Percentiles rank a stretch among this genome's conserved stretches.
Evolutionary conservation across 257 asterid species (phyloP).

Genomic region (Nicotiana otophora): DNA sequence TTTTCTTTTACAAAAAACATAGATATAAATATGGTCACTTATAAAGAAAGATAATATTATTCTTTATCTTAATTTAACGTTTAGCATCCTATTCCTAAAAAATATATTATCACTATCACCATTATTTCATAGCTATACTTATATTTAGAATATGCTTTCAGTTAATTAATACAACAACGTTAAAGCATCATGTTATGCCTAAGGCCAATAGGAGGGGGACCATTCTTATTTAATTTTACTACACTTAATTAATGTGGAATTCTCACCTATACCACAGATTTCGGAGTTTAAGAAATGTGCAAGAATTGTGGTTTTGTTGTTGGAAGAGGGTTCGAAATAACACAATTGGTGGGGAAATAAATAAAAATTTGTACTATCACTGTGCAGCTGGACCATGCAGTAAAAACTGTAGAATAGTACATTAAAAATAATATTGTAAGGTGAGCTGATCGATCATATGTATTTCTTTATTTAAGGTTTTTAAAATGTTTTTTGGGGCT

Average conservation of each 20-base stretch:
- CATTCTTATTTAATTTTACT: background rate
- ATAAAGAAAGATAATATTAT: background rate
- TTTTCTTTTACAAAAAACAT: background rate
- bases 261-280: background rate
- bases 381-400: background rate
- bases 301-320: background rate
- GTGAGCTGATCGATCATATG: background rate
- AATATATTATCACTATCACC: background rate
- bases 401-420: background rate
- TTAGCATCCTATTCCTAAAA: slow-evolving; percentile 10
- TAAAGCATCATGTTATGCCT: slow-evolving; percentile 18
- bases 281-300: background rate
- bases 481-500: background rate
- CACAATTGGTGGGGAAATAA: background rate
- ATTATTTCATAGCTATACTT: background rate
- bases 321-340: background rate
- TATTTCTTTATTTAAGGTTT: background rate
- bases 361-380: too few relatives aligned
- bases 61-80: background rate
- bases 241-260: background rate
- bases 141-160: slow-evolving; percentile 3
- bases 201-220: slow-evolving; percentile 17
- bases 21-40: background rate
- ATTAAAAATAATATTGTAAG: background rate
- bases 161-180: slow-evolving; percentile 13